A percentile compares a stretch with the other conserved stretches of the same genome.
phyloP scores from a whole-genome alignment of 768 basidiomycete species.

The Pisolithus tinctorius region DNA sequence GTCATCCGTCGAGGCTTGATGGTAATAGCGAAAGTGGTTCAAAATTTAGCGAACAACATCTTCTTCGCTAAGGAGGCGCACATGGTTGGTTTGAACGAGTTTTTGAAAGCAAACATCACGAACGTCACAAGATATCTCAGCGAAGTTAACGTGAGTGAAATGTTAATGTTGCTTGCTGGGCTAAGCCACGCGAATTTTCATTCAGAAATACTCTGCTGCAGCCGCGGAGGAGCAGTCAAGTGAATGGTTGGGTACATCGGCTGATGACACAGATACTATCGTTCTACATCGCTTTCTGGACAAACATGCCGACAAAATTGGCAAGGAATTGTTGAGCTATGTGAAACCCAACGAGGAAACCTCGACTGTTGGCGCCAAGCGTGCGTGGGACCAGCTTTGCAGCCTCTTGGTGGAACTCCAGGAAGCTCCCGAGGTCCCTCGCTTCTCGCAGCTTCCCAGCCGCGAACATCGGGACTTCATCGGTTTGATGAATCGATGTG shows the following conservation, averaged over 20 bases:
- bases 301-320: conserved; percentile 81
- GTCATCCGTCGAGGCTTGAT: conserved; percentile 73
- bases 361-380: conserved; percentile 56
- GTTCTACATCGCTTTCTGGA: conserved; percentile 81
- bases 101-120: conserved; percentile 62
- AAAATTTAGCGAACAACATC: conserved; percentile 91
- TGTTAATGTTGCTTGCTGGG: background rate
- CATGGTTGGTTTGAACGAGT: conserved; percentile 75
- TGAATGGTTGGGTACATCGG: conserved; percentile 68
- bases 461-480: conserved; percentile 56
- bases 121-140: conserved; percentile 73
- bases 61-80: conserved; percentile 88
- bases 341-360: conserved; percentile 54
- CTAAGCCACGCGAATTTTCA: background rate
- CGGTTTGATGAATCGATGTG: conserved; percentile 60
- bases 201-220: conserved; percentile 37
- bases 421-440: conserved; percentile 59
- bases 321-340: conserved; percentile 76
- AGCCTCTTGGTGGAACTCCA: conserved; percentile 75
- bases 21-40: conserved; percentile 86
- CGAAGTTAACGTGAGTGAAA: conserved; percentile 55
- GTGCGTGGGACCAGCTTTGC: conserved; percentile 80
- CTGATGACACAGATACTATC: conserved; percentile 79
- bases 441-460: conserved; percentile 42
- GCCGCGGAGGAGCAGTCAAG: conserved; percentile 56